Conservation (phyloP, 2,329 filamentous ascomycete genomes). For the Pseudocercospora fijiensis region DNA sequence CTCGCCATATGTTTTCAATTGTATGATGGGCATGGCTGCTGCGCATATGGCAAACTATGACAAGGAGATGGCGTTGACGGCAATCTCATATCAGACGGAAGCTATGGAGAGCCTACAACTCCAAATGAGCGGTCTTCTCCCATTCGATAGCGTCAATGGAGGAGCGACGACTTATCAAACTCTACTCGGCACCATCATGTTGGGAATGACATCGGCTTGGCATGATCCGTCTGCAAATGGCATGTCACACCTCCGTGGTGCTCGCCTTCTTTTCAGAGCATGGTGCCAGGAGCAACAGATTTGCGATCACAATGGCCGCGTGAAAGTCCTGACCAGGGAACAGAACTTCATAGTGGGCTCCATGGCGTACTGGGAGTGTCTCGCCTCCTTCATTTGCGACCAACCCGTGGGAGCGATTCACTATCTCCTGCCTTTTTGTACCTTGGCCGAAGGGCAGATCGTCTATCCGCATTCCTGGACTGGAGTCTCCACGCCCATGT, state of each 20-base stretch:
- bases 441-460: slow-evolving; percentile 11
- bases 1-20: slow-evolving; percentile 11
- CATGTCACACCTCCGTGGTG: slow-evolving; percentile 17
- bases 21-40: slow-evolving; percentile 19
- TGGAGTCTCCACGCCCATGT: slow-evolving; percentile 17
- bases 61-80: slow-evolving; percentile 9
- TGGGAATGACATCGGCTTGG: slow-evolving; percentile 22
- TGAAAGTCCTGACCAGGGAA: slow-evolving; percentile 14
- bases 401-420: slow-evolving; percentile 12
- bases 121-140: slow-evolving; percentile 11
- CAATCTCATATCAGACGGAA: slow-evolving; percentile 16
- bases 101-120: slow-evolving; percentile 15
- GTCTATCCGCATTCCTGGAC: slow-evolving; percentile 21
- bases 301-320: not conserved
- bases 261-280: slow-evolving; percentile 18
- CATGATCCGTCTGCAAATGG: slow-evolving; percentile 13
- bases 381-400: slow-evolving; percentile 20
- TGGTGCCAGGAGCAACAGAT: slow-evolving; percentile 16
- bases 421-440: slow-evolving; percentile 14
- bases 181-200: slow-evolving; percentile 17
- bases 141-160: not conserved
- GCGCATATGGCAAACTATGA: slow-evolving; percentile 17
- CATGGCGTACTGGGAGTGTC: slow-evolving; percentile 23
- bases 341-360: slow-evolving; percentile 23
- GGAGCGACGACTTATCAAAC: slow-evolving; percentile 10